A percentile compares a stretch with the other conserved stretches of the same genome.
Evolutionary conservation across 139 green algal species (phyloP).

Genomic region (Yamagishiella unicocca): DNA sequence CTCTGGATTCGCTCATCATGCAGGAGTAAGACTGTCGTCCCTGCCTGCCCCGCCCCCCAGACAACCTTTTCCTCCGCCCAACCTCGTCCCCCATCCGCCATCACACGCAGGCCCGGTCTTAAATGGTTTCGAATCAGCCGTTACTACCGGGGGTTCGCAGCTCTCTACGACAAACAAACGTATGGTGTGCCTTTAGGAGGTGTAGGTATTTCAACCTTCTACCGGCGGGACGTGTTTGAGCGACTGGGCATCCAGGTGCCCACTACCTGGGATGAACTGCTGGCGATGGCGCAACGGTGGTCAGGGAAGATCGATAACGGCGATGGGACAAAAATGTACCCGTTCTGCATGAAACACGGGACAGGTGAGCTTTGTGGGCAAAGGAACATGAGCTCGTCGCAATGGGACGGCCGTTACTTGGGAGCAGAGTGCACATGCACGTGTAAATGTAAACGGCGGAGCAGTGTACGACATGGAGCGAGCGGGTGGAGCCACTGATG

Average conservation of each 20-base stretch:
- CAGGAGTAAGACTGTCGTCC: constrained; percentile 12
- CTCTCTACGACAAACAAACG: not conserved
- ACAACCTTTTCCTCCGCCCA: not conserved
- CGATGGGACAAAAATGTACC: too few relatives aligned
- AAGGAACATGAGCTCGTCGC: too few relatives aligned
- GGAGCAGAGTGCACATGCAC: too few relatives aligned
- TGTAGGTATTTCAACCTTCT: not conserved
- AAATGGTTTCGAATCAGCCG: constrained; percentile 25
- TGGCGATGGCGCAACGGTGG: not conserved
- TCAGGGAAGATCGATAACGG: too few relatives aligned
- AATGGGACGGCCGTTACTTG: too few relatives aligned
- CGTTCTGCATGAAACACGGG: too few relatives aligned
- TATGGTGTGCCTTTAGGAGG: constrained; percentile 27
- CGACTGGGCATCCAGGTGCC: not conserved
- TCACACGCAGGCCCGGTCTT: not conserved
- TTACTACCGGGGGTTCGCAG: constrained; percentile 11
- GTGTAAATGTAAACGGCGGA: too few relatives aligned
- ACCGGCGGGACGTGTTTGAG: constrained; percentile 28
- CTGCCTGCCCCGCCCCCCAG: too few relatives aligned
- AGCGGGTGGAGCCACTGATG: too few relatives aligned
- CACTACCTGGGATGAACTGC: constrained; percentile 12
- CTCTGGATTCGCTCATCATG: not conserved
- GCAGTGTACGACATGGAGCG: too few relatives aligned
- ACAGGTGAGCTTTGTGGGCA: too few relatives aligned
- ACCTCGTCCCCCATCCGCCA: not conserved